Evolutionary conservation across 345 rosid species (phyloP), one percentile per base, ranked within the genome.

Genomic region (Trapa bicornis): DNA sequence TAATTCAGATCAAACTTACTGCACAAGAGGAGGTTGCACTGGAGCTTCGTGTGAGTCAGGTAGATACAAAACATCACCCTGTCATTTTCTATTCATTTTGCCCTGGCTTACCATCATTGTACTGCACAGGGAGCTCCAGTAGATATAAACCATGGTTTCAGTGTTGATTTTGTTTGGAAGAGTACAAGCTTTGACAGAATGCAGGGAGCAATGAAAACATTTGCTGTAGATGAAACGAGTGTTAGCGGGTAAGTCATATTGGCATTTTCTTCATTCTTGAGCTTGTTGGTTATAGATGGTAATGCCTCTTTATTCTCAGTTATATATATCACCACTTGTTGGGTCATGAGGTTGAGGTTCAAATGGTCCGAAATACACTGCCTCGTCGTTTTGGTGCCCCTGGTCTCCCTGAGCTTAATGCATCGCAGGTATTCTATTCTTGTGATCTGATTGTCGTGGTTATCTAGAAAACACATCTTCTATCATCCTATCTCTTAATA

Each of bases 131-230:
- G 97, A 36, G 97, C 85, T 76, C 97, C 99, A 65, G 86, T 86
- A 68, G 99, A 95, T 69, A 78, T 89, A 72, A 89, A 77, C 80
- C 99, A 95, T 78, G 99, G 97, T 53, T 85, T 89, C 52, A 89
- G 96, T 80, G 99, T 95, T 77, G 99, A 95, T 80, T 95, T 95
- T 82, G 99, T 95, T 41, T 91, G 99, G 99, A 91, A 95, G 82
- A 95, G 99, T 76, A 95, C 99, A 45, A 95, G 99, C 78, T 95
- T 95, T 80, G 97, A 95, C 76, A 82, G 99, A 70, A 89, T 89
- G 97, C 99, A 95, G 74, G 97, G 96, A 48, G 99, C 99, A 65
- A 89, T 91, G 99, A 91, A 95, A 82, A 87, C 93, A 65, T 95
- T 95, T 91, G 97, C 99, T 10, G 97, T 95, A 61, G 99, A 95